phyloP scores from a whole-genome alignment of 176 grass and related monocot genomes.

The Chloris gayana region DNA sequence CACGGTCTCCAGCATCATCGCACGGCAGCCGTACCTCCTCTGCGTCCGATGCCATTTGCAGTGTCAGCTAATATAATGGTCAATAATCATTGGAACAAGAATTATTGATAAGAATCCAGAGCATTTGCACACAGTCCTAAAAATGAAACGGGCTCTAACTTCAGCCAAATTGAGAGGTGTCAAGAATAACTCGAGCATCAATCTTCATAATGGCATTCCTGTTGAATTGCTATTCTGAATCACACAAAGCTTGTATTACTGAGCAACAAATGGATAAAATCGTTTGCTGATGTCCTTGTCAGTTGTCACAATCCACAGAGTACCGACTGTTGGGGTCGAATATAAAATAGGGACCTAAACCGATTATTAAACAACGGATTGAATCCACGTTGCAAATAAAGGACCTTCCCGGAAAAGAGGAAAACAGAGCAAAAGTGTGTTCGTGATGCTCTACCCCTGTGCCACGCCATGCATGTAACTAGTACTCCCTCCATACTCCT shows the following conservation, averaged over 20 bases:
- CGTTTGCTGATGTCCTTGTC: neutral
- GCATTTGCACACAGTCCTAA: neutral
- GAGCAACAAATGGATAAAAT: neutral
- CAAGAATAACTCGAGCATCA: neutral
- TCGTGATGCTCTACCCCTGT: neutral
- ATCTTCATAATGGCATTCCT: neutral
- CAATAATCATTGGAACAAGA: too few relatives aligned
- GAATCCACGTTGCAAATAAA: slow-evolving; percentile 13
- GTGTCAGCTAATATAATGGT: slow-evolving; percentile 21
- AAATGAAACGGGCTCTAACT: neutral
- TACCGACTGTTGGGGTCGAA: neutral
- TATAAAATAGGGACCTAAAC: slow-evolving; percentile 23
- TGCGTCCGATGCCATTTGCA: slow-evolving; percentile 17
- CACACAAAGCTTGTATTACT: neutral
- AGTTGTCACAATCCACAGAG: neutral
- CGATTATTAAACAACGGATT: neutral
- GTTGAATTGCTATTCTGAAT: neutral
- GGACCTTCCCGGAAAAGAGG: slow-evolving; percentile 10
- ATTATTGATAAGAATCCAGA: too few relatives aligned
- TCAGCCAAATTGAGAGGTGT: neutral
- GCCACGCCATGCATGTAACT: slow-evolving; percentile 20
- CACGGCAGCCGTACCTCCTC: slow-evolving; percentile 63
- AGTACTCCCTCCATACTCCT: too few relatives aligned
- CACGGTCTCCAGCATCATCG: slow-evolving; percentile 63
- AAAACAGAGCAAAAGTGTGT: neutral